phyloP scores from a whole-genome alignment of 2,329 filamentous ascomycete species.

The Xylariales sp. region DNA sequence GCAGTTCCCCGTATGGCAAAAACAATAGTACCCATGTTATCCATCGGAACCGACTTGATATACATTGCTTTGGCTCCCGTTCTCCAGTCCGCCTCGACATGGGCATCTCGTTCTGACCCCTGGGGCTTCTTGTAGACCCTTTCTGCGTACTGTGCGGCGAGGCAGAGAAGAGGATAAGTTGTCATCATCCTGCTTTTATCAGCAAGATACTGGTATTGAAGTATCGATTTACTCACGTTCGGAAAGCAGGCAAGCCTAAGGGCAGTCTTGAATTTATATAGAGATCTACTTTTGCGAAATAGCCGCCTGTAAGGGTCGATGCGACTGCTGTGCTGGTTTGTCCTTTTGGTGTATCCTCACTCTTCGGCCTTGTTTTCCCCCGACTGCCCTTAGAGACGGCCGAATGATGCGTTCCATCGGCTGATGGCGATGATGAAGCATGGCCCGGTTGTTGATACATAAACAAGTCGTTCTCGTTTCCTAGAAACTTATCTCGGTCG shows the following conservation, averaged over 20 bases:
- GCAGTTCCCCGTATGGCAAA: conserved; percentile 86
- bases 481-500: conserved; percentile 68
- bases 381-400: conserved; percentile 34
- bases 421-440: conserved; percentile 29
- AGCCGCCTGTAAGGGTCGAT: conserved; percentile 61
- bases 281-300: conserved; percentile 80
- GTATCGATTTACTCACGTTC: conserved; percentile 62
- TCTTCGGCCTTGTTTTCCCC: conserved; percentile 46
- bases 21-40: conserved; percentile 81
- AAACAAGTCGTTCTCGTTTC: conserved; percentile 67
- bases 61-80: conserved; percentile 87
- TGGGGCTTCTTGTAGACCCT: conserved; percentile 76
- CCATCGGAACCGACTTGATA: conserved; percentile 82
- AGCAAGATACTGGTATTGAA: conserved; percentile 34
- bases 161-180: conserved; percentile 80
- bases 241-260: conserved; percentile 72
- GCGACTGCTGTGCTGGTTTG: conserved; percentile 51
- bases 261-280: conserved; percentile 84
- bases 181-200: conserved; percentile 66
- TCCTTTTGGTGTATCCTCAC: conserved; percentile 52
- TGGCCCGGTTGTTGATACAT: conserved; percentile 49
- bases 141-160: conserved; percentile 82
- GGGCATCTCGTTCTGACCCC: conserved; percentile 72
- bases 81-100: conserved; percentile 77
- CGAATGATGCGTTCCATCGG: conserved; percentile 32